Evolutionary conservation across 106 monocot genomes (phyloP).

Genomic region (Gastrodia elata): DNA sequence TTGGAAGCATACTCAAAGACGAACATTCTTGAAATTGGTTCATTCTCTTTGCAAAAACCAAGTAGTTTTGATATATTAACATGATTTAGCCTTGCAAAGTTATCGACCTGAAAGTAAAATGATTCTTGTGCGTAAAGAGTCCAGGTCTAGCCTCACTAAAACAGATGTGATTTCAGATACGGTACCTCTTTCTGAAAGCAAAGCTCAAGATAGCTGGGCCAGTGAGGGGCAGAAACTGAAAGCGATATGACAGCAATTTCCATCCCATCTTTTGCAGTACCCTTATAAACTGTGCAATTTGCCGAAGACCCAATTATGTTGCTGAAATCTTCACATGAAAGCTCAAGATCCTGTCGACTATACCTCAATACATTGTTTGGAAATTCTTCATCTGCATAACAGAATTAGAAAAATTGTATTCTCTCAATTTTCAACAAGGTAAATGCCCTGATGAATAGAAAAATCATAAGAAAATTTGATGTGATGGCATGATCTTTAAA

Average conservation of each 20-base stretch:
- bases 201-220: slow-evolving; percentile 66
- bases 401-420: background rate
- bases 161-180: background rate
- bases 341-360: slow-evolving; percentile 64
- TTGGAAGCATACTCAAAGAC: slow-evolving; percentile 91
- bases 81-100: slow-evolving; percentile 64
- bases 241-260: slow-evolving; percentile 93
- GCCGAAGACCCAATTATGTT: slow-evolving; percentile 86
- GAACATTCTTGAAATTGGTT: slow-evolving; percentile 91
- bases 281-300: slow-evolving; percentile 69
- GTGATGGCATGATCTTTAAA: no score
- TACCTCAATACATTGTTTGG: slow-evolving; percentile 47
- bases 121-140: background rate
- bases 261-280: slow-evolving; percentile 63
- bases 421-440: background rate
- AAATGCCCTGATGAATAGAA: background rate
- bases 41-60: slow-evolving; percentile 71
- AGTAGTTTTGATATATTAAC: slow-evolving; percentile 64
- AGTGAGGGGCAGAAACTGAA: slow-evolving; percentile 37
- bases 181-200: slow-evolving; percentile 69
- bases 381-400: slow-evolving; percentile 37
- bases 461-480: background rate
- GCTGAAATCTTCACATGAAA: slow-evolving; percentile 96
- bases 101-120: slow-evolving; percentile 47
- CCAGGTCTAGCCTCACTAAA: background rate